Evolutionary conservation across 108 stramenopile species (phyloP), one percentile per base, ranked within the genome.

Genomic region (Conticribra weissflogii): DNA sequence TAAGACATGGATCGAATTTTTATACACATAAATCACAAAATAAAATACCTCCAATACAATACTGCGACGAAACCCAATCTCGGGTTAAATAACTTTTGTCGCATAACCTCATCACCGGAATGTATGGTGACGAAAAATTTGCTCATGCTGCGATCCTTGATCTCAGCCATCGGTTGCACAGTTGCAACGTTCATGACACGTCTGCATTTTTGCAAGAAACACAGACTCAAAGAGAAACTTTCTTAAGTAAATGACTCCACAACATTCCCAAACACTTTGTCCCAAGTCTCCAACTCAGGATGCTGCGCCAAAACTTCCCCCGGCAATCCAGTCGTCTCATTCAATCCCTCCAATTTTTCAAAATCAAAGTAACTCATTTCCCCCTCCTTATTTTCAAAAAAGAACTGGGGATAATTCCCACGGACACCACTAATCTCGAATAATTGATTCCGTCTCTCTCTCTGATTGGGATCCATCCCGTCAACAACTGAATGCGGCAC

Each of bases 361-460:
- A 71, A 90, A 36, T 83, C 69, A 29, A 90, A 63, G 64, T 63
- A 84, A 19, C 72, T 68, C 27, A 81, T 67, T 51, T 63, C 54
- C 18, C 70, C 74, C 30, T 83, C 80, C 17, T 41, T 49, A 24
- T 68, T 62, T 30, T 78, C 57, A 29, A 89, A 65, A 81, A 90
- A 93, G 64, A 93, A 87, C 57, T 93, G 92, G 3, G 92, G 92
- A 75, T 87, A 93, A 45, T 87, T 81, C 24, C 72, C 92, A 8
- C 88, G 67, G 9, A 82, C 54, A 3, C 89, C 89, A 54, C 84
- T 85, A 12, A 89, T 83, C 2, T 46, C 74, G 59, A 89, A 90
- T 29, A 93, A 66, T 50, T 78, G 59, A 66, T 87, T 77, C n/a
- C 92, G 79, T 32, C 59, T 68, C 7, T 79, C 78, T 30, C 78